phyloP scores from a whole-genome alignment of 2,329 filamentous ascomycete genomes.

The Scytalidium lignicola region DNA sequence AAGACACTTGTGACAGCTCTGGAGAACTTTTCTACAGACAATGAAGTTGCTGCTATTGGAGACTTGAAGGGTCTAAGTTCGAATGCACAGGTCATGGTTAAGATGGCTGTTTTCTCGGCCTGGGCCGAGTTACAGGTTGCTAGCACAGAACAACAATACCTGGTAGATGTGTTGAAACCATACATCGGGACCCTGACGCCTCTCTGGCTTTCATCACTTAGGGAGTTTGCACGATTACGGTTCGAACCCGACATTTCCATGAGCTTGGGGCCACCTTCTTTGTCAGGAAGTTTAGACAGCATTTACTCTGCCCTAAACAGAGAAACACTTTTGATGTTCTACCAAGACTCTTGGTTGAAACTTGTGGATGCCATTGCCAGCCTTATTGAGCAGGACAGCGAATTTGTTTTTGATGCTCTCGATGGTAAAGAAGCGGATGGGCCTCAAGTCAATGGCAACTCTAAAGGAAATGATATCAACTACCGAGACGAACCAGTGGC shows the following conservation, averaged over 20 bases:
- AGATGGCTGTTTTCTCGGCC: slow-evolving; percentile 92
- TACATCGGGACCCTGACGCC: slow-evolving; percentile 88
- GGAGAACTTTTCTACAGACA: slow-evolving; percentile 83
- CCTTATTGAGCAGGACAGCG: slow-evolving; percentile 94
- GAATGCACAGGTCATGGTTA: slow-evolving; percentile 97
- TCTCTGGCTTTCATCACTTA: slow-evolving; percentile 85
- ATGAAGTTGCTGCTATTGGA: slow-evolving; percentile 80
- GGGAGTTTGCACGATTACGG: slow-evolving; percentile 86
- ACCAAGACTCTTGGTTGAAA: slow-evolving; percentile 95
- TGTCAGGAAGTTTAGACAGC: slow-evolving; percentile 83
- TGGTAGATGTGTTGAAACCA: slow-evolving; percentile 81
- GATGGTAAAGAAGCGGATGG: slow-evolving; percentile 69
- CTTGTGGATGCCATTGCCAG: slow-evolving; percentile 96
- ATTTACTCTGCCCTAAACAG: slow-evolving; percentile 93
- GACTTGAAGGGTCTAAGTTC: slow-evolving; percentile 89
- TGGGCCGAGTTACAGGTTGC: slow-evolving; percentile 97
- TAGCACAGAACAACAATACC: slow-evolving; percentile 84
- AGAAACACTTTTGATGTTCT: slow-evolving; percentile 89
- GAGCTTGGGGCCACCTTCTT: slow-evolving; percentile 72
- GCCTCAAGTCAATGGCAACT: slow-evolving; percentile 34
- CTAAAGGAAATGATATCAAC: slow-evolving; percentile 78
- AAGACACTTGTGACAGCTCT: slow-evolving; percentile 87
- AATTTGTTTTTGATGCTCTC: slow-evolving; percentile 93
- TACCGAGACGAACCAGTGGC: slow-evolving; percentile 97
- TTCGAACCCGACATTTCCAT: slow-evolving; percentile 98